Evolutionary conservation across 768 basidiomycete genomes (phyloP).

Genomic region (Pulveroboletus sp.): DNA sequence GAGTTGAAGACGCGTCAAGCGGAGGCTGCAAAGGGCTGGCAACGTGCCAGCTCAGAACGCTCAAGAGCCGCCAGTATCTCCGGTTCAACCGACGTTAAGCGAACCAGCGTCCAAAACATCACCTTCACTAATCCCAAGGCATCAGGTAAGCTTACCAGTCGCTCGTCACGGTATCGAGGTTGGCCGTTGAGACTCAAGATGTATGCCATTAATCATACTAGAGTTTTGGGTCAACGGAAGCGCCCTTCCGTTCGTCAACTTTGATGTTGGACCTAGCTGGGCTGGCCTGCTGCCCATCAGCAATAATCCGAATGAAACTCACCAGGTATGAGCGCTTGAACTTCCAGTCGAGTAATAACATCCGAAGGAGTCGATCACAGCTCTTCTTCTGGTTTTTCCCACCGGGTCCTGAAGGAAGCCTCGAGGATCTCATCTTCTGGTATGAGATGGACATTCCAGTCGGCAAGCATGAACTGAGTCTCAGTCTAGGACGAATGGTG

Average conservation of each 20-base stretch:
- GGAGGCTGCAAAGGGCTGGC: conserved; percentile 46
- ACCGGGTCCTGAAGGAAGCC: conserved; percentile 66
- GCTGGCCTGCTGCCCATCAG: conserved; percentile 74
- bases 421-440: conserved; percentile 78
- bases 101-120: conserved; percentile 49
- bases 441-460: conserved; percentile 18
- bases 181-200: background rate
- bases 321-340: conserved; percentile 43
- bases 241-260: conserved; percentile 63
- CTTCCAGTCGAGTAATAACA: too few species aligned
- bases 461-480: background rate
- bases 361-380: too few species aligned
- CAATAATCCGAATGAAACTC: conserved; percentile 53
- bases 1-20: conserved; percentile 44
- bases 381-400: conserved; percentile 90
- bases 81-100: conserved; percentile 1
- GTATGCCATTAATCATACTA: conserved; percentile 19
- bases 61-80: too few species aligned
- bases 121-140: conserved; percentile 68
- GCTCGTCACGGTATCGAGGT: background rate
- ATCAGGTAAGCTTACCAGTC: too few species aligned
- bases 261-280: conserved; percentile 76
- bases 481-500: conserved; percentile 67
- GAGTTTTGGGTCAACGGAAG: conserved; percentile 74
- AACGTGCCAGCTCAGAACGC: too few species aligned